Evolutionary conservation across 768 basidiomycete species (phyloP).

Genomic region (Auricularia cornea): DNA sequence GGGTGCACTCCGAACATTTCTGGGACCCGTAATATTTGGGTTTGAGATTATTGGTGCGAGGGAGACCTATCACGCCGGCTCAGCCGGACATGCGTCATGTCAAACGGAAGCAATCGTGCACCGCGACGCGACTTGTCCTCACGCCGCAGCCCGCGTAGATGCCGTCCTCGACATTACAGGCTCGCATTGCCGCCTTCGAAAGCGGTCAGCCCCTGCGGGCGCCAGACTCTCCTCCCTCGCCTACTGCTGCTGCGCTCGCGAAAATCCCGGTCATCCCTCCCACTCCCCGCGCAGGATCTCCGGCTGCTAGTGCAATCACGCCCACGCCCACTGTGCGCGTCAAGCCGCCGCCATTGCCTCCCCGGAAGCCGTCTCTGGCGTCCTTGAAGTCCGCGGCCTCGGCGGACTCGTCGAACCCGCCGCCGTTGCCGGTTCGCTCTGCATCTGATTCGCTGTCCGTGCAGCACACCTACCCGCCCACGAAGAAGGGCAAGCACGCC

Average conservation of each 20-base stretch:
- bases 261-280: not conserved
- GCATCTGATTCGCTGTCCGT: constrained; percentile 39
- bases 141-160: no score
- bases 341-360: constrained; percentile 50
- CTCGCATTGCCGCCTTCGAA: not conserved
- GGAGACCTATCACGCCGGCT: no score
- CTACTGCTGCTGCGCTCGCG: not conserved
- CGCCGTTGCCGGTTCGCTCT: constrained; percentile 22
- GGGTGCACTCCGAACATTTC: no score
- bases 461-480: constrained; percentile 53
- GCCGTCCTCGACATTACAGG: no score
- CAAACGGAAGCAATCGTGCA: no score
- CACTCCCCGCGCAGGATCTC: not conserved
- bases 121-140: no score
- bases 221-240: not conserved
- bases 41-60: no score
- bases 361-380: constrained; percentile 50
- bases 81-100: no score
- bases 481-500: constrained; percentile 37
- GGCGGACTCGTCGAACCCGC: constrained; percentile 19
- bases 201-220: not conserved
- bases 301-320: not conserved
- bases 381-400: constrained; percentile 32
- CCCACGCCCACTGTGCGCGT: not conserved
- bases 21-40: no score